These are phyloP conservation scores for Cryphonectria carpinicola DNA, from an alignment of 2,329 filamentous ascomycete species.

Conservation along the genomic window DNA sequence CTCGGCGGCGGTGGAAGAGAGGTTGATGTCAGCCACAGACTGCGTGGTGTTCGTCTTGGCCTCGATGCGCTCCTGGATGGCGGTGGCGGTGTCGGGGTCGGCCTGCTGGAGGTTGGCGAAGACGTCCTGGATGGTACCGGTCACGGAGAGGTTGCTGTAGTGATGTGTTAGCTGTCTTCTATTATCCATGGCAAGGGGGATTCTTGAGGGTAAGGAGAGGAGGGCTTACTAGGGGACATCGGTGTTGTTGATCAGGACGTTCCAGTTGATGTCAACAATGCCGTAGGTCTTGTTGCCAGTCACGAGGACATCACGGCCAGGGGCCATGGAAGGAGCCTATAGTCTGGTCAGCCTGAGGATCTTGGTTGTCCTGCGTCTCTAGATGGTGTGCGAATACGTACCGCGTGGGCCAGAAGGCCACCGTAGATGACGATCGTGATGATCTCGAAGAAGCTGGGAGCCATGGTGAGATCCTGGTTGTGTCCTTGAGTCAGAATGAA, in stretches of 20 bases:
- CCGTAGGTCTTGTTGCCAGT: conserved; percentile 6
- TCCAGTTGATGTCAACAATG: conserved; percentile 2
- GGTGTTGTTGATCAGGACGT: conserved; percentile 1
- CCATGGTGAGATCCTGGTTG: neutral
- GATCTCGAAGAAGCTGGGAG: neutral
- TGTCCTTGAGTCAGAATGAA: neutral
- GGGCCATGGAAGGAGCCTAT: neutral
- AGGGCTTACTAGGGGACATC: neutral
- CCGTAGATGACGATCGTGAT: neutral
- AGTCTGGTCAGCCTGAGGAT: neutral
- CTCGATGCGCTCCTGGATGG: conserved; percentile 22
- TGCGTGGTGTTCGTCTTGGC: neutral
- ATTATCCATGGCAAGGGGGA: neutral
- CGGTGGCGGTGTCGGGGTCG: neutral
- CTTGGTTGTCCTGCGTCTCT: neutral
- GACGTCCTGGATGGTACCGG: conserved; percentile 6
- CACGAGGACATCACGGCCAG: neutral
- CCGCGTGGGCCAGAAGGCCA: neutral
- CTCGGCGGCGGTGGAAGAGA: neutral
- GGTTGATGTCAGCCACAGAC: neutral
- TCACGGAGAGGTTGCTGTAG: neutral
- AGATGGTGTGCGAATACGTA: neutral
- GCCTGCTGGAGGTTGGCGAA: neutral
- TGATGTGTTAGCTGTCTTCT: neutral
- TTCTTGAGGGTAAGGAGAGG: neutral